Base-by-base conservation (phyloP, 2,329 filamentous ascomycete genomes). In the Colletotrichum sojae region DNA sequence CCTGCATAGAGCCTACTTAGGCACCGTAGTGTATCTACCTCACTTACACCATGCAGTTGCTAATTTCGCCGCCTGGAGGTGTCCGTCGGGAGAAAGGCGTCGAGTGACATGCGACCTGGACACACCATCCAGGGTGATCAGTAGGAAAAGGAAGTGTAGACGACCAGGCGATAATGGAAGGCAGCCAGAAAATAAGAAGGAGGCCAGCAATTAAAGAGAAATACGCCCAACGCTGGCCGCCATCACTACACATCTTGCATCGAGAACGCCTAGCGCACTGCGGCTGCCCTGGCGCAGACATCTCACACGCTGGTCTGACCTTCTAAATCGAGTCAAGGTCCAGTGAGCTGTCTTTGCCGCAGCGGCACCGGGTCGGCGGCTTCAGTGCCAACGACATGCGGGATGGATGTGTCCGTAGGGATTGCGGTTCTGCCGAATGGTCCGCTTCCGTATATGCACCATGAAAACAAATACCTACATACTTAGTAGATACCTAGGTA, bases 191-290 rank as follows among this genome's bases (percentile, higher is more conserved):
- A 49, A 48, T 5, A 6, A 43, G 39, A 45, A 55, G 25, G 48
- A 6, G 10, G 46, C n/a, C 45, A 48, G 36, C 15, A 57, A 36
- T 39, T 20, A 27, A 15, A 31, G n/a, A n/a, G 12, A 55, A 64
- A 55, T 60, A 55, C 66, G 54, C 54, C 62, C 55, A 57, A 54
- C 45, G 39, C 55, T 51, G 10, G 59, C 25, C 43, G 46, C 39
- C 25, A 55, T 39, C 6, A 49, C 57, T 18, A 66, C 51, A 20
- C 43, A 31, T 25, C 56, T 25, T 43, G 45, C 43, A 46, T 18
- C 22, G 22, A 64, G 60, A 69, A 69, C 46, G 68, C 64, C 58
- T 70, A 60, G 64, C 68, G 68, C 68, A 58, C 51, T 70, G 64
- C 68, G 55, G 57, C 59, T 69, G 68, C 67, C 49, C 62, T 69